Conservation (phyloP, 768 basidiomycete species). For the Tylopilus sp. region DNA sequence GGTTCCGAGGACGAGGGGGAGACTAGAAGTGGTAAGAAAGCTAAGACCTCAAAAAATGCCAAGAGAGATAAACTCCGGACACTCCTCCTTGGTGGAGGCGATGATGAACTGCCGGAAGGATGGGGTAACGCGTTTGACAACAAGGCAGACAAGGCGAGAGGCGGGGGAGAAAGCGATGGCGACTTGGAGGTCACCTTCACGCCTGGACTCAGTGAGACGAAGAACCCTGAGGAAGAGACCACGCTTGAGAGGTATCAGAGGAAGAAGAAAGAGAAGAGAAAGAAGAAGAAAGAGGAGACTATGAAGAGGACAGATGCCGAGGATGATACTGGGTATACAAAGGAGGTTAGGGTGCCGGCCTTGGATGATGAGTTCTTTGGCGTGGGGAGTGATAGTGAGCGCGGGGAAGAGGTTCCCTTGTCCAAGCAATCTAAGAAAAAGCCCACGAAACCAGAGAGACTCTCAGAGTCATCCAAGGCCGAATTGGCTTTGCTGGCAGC, state of each 20-base stretch:
- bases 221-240: slow-evolving; percentile 67
- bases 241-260: slow-evolving; percentile 86
- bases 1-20: too few relatives aligned
- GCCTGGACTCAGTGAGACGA: slow-evolving; percentile 67
- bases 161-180: slow-evolving; percentile 43
- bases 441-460: slow-evolving; percentile 22
- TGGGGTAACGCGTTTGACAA: slow-evolving; percentile 55
- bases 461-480: slow-evolving; percentile 36
- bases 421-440: slow-evolving; percentile 21
- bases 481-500: slow-evolving; percentile 64
- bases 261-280: slow-evolving; percentile 87
- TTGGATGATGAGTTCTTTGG: slow-evolving; percentile 75
- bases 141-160: slow-evolving; percentile 2
- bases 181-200: slow-evolving; percentile 97
- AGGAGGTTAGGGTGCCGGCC: not conserved
- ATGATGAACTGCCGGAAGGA: slow-evolving; percentile 76
- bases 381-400: slow-evolving; percentile 30
- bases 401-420: slow-evolving; percentile 24
- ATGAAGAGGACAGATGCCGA: slow-evolving; percentile 37
- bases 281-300: slow-evolving; percentile 68
- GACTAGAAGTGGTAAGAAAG: too few relatives aligned
- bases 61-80: slow-evolving; percentile 73
- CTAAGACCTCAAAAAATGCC: slow-evolving; percentile 36
- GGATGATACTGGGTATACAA: slow-evolving; percentile 18
- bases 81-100: slow-evolving; percentile 64